Conservation (phyloP, 192 early-diverging fungal genomes). For the Linnemannia exigua region DNA sequence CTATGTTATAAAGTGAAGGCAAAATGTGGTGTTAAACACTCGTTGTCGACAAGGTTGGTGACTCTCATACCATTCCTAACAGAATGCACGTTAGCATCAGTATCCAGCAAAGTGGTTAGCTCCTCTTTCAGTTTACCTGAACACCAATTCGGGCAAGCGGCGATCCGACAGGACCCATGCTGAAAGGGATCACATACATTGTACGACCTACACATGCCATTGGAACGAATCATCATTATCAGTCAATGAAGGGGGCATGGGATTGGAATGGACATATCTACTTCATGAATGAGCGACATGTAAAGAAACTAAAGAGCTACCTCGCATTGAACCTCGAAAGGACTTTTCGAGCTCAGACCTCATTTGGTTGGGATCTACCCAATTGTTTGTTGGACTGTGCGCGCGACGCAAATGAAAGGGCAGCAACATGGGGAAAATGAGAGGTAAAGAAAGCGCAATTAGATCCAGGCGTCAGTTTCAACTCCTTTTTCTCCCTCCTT, state of each 20-base stretch:
- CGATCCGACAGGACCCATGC: conserved; percentile 52
- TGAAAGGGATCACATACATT: conserved; percentile 53
- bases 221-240: neutral
- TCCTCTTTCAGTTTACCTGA: conserved; percentile 21
- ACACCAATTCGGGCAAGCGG: conserved; percentile 48
- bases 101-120: neutral
- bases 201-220: conserved; percentile 34
- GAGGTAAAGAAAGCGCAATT: neutral
- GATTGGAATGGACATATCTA: too few relatives aligned
- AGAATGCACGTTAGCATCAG: neutral
- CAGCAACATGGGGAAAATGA: conserved; percentile 9
- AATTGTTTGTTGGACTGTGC: conserved; percentile 52
- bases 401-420: neutral
- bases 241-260: neutral
- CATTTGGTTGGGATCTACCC: conserved; percentile 46
- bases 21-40: neutral
- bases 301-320: neutral
- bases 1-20: neutral
- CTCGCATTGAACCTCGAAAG: conserved; percentile 52
- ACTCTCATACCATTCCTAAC: neutral
- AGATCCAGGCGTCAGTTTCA: neutral
- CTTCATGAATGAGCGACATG: too few relatives aligned
- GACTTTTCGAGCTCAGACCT: conserved; percentile 42
- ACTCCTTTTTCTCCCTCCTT: neutral
- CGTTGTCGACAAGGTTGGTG: neutral